A percentile compares a stretch with the other conserved stretches of the same genome.
Evolutionary conservation across 768 basidiomycete species (phyloP).

Genomic region (Lentinula boryana): DNA sequence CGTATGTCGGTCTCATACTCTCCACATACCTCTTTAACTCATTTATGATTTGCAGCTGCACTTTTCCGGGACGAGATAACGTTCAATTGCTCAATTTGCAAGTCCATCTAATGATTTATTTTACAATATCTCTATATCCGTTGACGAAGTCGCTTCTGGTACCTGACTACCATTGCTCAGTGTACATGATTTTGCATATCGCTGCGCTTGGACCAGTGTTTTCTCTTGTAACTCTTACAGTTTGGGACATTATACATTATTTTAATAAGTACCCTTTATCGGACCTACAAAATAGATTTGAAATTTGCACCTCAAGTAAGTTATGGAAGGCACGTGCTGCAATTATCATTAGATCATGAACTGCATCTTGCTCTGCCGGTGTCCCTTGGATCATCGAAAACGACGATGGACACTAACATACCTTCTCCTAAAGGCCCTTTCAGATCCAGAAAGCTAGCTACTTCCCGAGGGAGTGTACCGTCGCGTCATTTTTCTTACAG

Average conservation of each 20-base stretch:
- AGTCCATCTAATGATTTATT: conserved; percentile 66
- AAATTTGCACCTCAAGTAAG: no score
- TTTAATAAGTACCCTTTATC: neutral
- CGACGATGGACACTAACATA: no score
- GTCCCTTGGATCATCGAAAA: no score
- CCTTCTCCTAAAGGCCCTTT: no score
- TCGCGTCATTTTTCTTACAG: neutral
- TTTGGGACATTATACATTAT: conserved; percentile 5
- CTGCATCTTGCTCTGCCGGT: no score
- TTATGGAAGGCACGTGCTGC: no score
- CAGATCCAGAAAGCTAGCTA: neutral
- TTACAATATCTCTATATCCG: conserved; percentile 15
- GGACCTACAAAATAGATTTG: neutral
- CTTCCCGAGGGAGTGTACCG: neutral
- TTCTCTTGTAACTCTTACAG: conserved; percentile 7
- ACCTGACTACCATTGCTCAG: conserved; percentile 14
- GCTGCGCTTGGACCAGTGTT: conserved; percentile 6
- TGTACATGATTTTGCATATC: conserved; percentile 8
- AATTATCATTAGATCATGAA: no score
- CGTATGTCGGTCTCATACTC: conserved; percentile 46
- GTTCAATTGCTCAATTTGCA: conserved; percentile 78
- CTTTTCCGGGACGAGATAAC: conserved; percentile 79
- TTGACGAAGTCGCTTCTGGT: conserved; percentile 14
- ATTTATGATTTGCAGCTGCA: conserved; percentile 43
- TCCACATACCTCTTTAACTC: conserved; percentile 7